Evolutionary conservation across 106 monocot genomes (phyloP).

Genomic region (Dendrobium huoshanense): DNA sequence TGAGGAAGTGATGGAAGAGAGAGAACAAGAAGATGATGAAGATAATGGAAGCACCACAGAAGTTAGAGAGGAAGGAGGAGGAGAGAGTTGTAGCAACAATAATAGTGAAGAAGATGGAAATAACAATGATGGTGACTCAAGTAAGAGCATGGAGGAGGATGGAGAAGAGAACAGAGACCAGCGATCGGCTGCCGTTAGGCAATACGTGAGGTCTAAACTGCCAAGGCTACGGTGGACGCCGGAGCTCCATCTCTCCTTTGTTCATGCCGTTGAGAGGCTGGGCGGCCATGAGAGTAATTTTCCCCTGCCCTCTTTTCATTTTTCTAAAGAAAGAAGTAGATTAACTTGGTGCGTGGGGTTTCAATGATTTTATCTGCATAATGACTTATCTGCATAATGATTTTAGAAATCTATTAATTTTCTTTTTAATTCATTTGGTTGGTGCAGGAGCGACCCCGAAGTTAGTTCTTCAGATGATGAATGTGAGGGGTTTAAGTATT

Average conservation of each 20-base stretch:
- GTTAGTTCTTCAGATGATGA: slow-evolving; percentile 44
- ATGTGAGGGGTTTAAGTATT: slow-evolving; percentile 29
- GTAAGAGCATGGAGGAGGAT: neutral
- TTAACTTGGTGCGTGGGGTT: neutral
- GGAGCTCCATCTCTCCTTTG: slow-evolving; percentile 33
- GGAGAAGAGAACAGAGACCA: neutral
- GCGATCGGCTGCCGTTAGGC: slow-evolving; percentile 7
- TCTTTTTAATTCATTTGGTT: neutral
- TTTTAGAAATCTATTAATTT: neutral
- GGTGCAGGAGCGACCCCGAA: slow-evolving; percentile 42
- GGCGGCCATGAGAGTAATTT: slow-evolving; percentile 31
- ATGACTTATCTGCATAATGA: neutral
- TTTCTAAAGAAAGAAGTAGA: neutral
- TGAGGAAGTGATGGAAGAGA: slow-evolving; percentile 12
- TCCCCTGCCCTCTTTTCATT: neutral
- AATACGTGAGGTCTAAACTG: slow-evolving; percentile 27
- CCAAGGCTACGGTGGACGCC: slow-evolving; percentile 39
- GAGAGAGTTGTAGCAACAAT: neutral
- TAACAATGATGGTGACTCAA: slow-evolving; percentile 12
- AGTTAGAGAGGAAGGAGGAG: slow-evolving; percentile 1
- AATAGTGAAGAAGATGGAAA: neutral
- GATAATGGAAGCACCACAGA: no score
- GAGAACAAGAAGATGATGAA: no score
- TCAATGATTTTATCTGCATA: neutral
- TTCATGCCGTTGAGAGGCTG: slow-evolving; percentile 28